Evolutionary conservation across 2,329 filamentous ascomycete species (phyloP).

Genomic region (Diaporthe batatas): DNA sequence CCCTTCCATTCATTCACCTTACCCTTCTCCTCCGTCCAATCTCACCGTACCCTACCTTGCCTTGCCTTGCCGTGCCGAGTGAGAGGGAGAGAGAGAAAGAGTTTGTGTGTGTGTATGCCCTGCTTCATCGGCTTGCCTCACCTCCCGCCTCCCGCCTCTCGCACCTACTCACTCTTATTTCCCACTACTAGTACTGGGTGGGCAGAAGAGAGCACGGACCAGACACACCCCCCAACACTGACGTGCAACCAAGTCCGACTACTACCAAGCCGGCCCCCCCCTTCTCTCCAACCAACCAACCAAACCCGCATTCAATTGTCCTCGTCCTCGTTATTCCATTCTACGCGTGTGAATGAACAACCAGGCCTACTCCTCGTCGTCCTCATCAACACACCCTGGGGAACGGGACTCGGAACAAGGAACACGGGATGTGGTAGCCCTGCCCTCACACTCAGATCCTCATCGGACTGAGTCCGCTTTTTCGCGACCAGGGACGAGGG

Average conservation of each 20-base stretch:
- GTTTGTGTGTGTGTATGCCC: not conserved
- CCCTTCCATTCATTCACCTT: slow-evolving; percentile 24
- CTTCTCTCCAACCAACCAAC: slow-evolving; percentile 2
- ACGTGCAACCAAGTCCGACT: slow-evolving; percentile 15
- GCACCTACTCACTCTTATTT: not conserved
- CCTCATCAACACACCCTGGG: not conserved
- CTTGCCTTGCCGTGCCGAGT: not conserved
- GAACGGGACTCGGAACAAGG: slow-evolving; percentile 15
- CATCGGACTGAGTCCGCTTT: slow-evolving; percentile 41
- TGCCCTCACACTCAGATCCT: slow-evolving; percentile 41
- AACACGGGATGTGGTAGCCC: slow-evolving; percentile 41
- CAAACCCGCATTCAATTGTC: slow-evolving; percentile 16
- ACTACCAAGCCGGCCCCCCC: not conserved
- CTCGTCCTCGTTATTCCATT: slow-evolving; percentile 3
- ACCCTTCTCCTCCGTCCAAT: slow-evolving; percentile 28
- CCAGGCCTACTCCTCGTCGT: not conserved
- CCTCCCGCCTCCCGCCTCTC: not conserved
- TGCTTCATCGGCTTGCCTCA: not conserved
- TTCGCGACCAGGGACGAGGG: slow-evolving; percentile 12
- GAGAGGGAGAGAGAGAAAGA: too few species aligned
- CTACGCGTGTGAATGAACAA: slow-evolving; percentile 3
- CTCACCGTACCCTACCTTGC: slow-evolving; percentile 11
- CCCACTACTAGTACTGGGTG: slow-evolving; percentile 2
- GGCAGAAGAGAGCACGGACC: slow-evolving; percentile 6
- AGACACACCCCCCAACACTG: slow-evolving; percentile 1